Evolutionary conservation across 805 yeast species (phyloP).

Genomic region (Yarrowia sp.): DNA sequence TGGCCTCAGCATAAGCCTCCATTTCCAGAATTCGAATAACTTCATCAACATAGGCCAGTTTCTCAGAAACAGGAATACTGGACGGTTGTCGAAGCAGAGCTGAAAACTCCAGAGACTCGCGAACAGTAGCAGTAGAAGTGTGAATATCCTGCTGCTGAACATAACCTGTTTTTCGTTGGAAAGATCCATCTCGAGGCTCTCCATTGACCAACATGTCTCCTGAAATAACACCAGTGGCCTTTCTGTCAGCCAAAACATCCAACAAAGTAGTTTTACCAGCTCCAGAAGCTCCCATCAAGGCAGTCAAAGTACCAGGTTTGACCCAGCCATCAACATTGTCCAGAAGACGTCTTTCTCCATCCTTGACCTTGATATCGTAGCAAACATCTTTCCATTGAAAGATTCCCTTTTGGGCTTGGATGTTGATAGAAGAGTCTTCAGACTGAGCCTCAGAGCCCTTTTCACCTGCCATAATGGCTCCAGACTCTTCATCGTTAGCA

Average conservation of each 20-base stretch:
- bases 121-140: constrained; percentile 60
- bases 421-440: not conserved
- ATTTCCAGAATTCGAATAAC: constrained; percentile 61
- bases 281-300: constrained; percentile 74
- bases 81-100: constrained; percentile 66
- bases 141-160: constrained; percentile 78
- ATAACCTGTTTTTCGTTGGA: constrained; percentile 65
- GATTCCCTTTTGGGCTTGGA: constrained; percentile 31
- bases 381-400: constrained; percentile 77
- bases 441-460: not conserved
- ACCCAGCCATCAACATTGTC: constrained; percentile 76
- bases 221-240: constrained; percentile 65
- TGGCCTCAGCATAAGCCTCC: constrained; percentile 63
- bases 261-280: constrained; percentile 77
- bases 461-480: not conserved
- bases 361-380: constrained; percentile 63
- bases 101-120: constrained; percentile 65
- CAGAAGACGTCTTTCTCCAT: constrained; percentile 57
- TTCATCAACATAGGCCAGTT: constrained; percentile 62
- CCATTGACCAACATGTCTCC: constrained; percentile 69
- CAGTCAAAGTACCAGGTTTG: constrained; percentile 77
- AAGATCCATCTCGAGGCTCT: constrained; percentile 53
- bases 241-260: constrained; percentile 67
- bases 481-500: not conserved
- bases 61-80: constrained; percentile 50